A percentile compares a stretch with the other conserved stretches of the same genome.
phyloP scores from a whole-genome alignment of 352 stramenopile genomes.

The Phytophthora foliorum region DNA sequence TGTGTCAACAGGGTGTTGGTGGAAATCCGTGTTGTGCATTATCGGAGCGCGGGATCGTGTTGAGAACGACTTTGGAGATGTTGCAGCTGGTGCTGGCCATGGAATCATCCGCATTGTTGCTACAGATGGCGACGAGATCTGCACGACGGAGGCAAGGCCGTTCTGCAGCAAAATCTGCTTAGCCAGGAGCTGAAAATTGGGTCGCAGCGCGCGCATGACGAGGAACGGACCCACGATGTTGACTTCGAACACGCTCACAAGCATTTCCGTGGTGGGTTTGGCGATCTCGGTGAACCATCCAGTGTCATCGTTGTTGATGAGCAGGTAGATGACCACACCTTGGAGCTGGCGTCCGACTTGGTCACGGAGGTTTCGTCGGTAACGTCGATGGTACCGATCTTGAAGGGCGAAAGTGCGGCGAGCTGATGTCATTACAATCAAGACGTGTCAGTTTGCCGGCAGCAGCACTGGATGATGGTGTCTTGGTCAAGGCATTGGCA shows the following conservation, averaged over 20 bases:
- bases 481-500: background rate
- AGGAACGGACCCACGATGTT: conserved; percentile 62
- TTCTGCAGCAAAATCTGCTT: too few relatives aligned
- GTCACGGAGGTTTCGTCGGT: conserved; percentile 48
- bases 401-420: conserved; percentile 31
- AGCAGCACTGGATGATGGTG: background rate
- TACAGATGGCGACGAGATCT: conserved; percentile 53
- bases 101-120: too few relatives aligned
- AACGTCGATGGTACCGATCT: conserved; percentile 54
- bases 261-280: conserved; percentile 42
- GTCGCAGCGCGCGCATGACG: conserved; percentile 50
- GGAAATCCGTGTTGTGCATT: too few relatives aligned
- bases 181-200: conserved; percentile 46
- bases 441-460: background rate
- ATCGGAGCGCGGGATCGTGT: too few relatives aligned
- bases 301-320: conserved; percentile 69
- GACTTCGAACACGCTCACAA: conserved; percentile 60
- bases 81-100: conserved; percentile 62
- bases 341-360: conserved; percentile 45
- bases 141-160: conserved; percentile 46
- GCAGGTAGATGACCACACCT: conserved; percentile 54
- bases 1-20: too few relatives aligned
- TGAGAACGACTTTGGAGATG: too few relatives aligned
- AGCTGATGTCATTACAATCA: conserved; percentile 8
- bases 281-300: conserved; percentile 36